Base-by-base conservation (phyloP, 805 yeast genomes). In the Pichia cephalocereana region DNA sequence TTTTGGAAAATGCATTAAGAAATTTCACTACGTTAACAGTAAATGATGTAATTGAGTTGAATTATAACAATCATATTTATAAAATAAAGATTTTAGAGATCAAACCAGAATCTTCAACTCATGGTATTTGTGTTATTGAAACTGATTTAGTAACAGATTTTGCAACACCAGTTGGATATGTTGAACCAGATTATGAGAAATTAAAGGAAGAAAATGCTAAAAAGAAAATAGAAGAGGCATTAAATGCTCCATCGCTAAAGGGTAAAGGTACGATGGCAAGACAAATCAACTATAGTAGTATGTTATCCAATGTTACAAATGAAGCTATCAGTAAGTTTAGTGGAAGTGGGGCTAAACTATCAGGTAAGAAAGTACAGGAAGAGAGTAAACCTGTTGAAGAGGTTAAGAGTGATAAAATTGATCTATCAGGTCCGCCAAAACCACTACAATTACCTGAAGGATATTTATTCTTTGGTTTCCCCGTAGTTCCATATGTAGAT, bases 141-240 rank as follows among this genome's bases (percentile, higher is more conserved):
- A 93, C 99, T 0, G 99, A 93, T 69, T 72, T 93, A 52, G 96
- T 87, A 50, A 95, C 97, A 0, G 99, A 93, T 62, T 93, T 93
- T 70, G 98, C 97, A 2, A 96, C 99, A 2, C 99, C 99, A 0
- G 96, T 91, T 6, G 99, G 99, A 0, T 93, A 93, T 62, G 96
- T 86, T 18, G 98, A 91, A 62, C 96, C 96, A 1, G 89, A 86
- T 53, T 78, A 77, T 52, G 66, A 71, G 46, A 60, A 56, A 46
- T 52, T 53, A 53, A 62, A 70, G 53, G 71, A 67, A 48, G 78
- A 79, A 18, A 65, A 67, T 41, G 64, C 50, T 28, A 58, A 53
- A 39, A 61, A 62, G 14, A 59, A 64, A n/a, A 66, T 66, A 47
- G 67, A 73, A 9, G 57, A 67, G 12, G 67, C 65, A 8, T 61